Conservation (phyloP, 768 basidiomycete genomes). For the Hydnomerulius pinastri region DNA sequence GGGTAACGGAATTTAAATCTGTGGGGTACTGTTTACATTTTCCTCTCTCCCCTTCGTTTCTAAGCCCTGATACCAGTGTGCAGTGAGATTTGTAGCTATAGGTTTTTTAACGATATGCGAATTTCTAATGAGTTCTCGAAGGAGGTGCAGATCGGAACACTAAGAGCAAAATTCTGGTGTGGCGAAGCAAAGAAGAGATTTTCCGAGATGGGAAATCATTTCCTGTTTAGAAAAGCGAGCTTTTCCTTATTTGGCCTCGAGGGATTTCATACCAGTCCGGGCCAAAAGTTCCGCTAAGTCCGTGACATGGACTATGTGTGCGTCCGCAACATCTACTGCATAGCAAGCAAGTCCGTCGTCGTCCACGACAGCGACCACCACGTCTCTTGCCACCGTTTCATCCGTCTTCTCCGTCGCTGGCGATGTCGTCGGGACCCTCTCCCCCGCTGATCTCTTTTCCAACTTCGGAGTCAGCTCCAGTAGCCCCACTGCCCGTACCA, state of each 20-base stretch:
- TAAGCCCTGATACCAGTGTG: too few species aligned
- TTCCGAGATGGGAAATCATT: too few species aligned
- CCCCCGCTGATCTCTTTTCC: conserved; percentile 33
- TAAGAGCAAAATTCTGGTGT: conserved; percentile 1
- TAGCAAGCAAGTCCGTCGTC: conserved; percentile 1
- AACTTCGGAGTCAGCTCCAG: conserved; percentile 26
- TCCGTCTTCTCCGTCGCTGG: conserved; percentile 12
- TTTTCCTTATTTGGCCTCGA: conserved; percentile 16
- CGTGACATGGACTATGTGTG: neutral
- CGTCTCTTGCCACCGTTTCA: conserved; percentile 1
- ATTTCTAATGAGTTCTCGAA: too few species aligned
- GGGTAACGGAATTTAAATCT: too few species aligned
- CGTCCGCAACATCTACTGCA: neutral
- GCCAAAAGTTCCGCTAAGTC: neutral
- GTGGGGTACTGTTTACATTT: too few species aligned
- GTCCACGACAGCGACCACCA: conserved; percentile 7
- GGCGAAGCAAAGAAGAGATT: too few species aligned
- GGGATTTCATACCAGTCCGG: conserved; percentile 20
- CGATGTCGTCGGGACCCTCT: conserved; percentile 18
- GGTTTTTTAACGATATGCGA: too few species aligned
- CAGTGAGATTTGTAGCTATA: too few species aligned
- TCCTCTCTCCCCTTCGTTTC: too few species aligned
- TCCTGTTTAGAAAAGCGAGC: too few species aligned
- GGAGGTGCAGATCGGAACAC: too few species aligned
- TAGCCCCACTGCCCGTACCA: conserved; percentile 39